Percentiles rank a stretch among this genome's conserved stretches.
These are phyloP conservation scores for Fusarium scirpi DNA, from an alignment of 2,329 filamentous ascomycete genomes.

Conservation along the genomic window DNA sequence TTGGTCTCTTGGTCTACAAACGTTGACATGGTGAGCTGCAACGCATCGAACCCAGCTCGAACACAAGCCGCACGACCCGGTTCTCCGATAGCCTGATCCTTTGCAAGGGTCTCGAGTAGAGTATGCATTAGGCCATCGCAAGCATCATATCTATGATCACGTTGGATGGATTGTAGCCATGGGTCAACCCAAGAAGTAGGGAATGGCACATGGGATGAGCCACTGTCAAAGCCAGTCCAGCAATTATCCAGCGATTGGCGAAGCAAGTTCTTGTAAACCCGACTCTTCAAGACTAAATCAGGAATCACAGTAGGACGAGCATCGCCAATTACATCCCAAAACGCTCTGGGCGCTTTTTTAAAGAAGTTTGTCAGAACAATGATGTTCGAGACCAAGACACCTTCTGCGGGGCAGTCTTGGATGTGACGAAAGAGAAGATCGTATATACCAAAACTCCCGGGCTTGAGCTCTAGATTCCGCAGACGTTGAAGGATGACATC, in stretches of 20 bases:
- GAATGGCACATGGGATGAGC: conserved; percentile 65
- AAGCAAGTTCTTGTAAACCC: conserved; percentile 72
- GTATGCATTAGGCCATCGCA: conserved; percentile 83
- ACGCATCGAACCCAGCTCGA: conserved; percentile 71
- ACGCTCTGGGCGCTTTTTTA: conserved; percentile 79
- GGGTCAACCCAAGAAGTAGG: conserved; percentile 82
- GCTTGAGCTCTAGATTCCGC: conserved; percentile 79
- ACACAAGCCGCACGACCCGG: conserved; percentile 72
- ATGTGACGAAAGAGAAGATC: conserved; percentile 70
- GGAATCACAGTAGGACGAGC: conserved; percentile 83
- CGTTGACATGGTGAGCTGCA: conserved; percentile 67
- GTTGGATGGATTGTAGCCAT: conserved; percentile 81
- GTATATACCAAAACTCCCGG: conserved; percentile 71
- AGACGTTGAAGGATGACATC: conserved; percentile 82
- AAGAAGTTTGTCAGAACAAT: conserved; percentile 78
- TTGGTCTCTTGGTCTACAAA: conserved; percentile 62
- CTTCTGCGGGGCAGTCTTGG: conserved; percentile 60
- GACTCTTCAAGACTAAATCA: conserved; percentile 84
- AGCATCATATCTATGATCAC: conserved; percentile 80
- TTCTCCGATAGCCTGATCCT: conserved; percentile 65
- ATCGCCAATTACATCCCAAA: conserved; percentile 89
- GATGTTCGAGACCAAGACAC: conserved; percentile 75
- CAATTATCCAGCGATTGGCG: conserved; percentile 66
- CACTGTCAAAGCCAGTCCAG: conserved; percentile 57
- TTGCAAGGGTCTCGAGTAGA: conserved; percentile 74